Percentiles rank a stretch among this genome's conserved stretches.
Conservation (phyloP, 1,139 yeast genomes). For the Suhomyces bribrorum region DNA sequence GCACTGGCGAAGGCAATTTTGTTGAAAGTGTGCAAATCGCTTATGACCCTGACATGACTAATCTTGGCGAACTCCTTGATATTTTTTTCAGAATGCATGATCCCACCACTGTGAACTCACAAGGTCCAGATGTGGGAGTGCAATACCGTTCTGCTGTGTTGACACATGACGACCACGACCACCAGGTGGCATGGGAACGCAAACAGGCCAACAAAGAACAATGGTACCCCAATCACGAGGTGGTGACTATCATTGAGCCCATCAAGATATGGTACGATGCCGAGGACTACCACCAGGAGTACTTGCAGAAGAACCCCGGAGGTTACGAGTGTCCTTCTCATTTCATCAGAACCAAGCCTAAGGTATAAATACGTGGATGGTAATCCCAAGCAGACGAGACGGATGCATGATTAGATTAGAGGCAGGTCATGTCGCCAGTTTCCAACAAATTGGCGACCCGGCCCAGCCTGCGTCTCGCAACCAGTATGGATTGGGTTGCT, state of each 20-base stretch:
- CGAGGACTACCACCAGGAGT: slow-evolving; percentile 88
- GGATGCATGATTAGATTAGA: too few species aligned
- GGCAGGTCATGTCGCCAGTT: too few species aligned
- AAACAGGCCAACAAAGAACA: slow-evolving; percentile 36
- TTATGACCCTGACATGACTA: slow-evolving; percentile 67
- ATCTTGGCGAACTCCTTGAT: slow-evolving; percentile 65
- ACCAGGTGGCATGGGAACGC: slow-evolving; percentile 29
- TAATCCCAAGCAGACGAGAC: not conserved
- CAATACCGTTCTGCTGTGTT: slow-evolving; percentile 83
- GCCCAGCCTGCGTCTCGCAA: too few species aligned
- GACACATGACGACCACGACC: slow-evolving; percentile 52
- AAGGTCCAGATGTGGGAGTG: slow-evolving; percentile 82
- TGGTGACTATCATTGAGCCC: slow-evolving; percentile 68
- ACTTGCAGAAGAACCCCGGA: slow-evolving; percentile 72
- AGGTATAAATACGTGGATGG: slow-evolving; percentile 19
- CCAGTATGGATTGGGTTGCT: slow-evolving; percentile 1
- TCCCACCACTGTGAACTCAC: slow-evolving; percentile 61
- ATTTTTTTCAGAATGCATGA: slow-evolving; percentile 93
- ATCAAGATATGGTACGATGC: slow-evolving; percentile 81
- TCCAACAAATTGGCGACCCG: too few species aligned
- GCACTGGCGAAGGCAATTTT: slow-evolving; percentile 68
- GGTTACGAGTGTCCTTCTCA: slow-evolving; percentile 94
- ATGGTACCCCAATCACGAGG: slow-evolving; percentile 48
- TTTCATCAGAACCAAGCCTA: slow-evolving; percentile 38
- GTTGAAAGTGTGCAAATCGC: slow-evolving; percentile 83